Evolutionary conservation across 352 stramenopile genomes (phyloP).

Genomic region (Saprolegnia parasitica): DNA sequence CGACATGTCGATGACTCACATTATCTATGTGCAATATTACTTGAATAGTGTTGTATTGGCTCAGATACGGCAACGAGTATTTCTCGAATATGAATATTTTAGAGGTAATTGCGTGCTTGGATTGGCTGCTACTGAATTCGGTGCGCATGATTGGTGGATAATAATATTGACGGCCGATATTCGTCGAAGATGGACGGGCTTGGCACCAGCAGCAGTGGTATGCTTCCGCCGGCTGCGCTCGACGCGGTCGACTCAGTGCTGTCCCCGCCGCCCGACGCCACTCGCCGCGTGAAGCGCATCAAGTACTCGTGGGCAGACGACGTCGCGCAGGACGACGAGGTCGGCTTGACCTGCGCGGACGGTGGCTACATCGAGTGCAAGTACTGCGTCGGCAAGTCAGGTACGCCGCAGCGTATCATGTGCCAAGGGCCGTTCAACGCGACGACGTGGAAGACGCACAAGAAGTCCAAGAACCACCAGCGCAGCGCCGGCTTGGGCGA

Average conservation of each 20-base stretch:
- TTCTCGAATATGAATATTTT: conserved; percentile 7
- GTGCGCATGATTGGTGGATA: too few species aligned
- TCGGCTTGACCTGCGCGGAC: neutral
- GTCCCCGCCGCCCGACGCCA: neutral
- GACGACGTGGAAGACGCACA: conserved; percentile 13
- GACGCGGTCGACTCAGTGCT: neutral
- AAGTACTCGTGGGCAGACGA: neutral
- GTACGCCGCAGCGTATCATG: neutral
- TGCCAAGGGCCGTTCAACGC: conserved; percentile 13
- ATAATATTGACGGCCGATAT: too few species aligned
- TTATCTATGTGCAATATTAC: too few species aligned
- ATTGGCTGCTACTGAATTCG: neutral
- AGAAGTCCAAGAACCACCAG: conserved; percentile 8
- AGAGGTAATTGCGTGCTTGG: neutral
- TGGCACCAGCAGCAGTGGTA: too few species aligned
- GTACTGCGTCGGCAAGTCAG: neutral
- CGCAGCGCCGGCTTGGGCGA: neutral
- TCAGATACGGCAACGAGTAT: neutral
- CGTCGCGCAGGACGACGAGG: neutral
- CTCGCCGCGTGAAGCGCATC: neutral
- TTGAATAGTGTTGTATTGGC: too few species aligned
- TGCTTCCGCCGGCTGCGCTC: too few species aligned
- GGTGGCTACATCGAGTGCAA: conserved; percentile 5
- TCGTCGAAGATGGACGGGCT: too few species aligned
- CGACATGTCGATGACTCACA: too few species aligned